Evolutionary conservation across 495 filamentous ascomycete genomes (phyloP).

Genomic region (Tuber aestivum): DNA sequence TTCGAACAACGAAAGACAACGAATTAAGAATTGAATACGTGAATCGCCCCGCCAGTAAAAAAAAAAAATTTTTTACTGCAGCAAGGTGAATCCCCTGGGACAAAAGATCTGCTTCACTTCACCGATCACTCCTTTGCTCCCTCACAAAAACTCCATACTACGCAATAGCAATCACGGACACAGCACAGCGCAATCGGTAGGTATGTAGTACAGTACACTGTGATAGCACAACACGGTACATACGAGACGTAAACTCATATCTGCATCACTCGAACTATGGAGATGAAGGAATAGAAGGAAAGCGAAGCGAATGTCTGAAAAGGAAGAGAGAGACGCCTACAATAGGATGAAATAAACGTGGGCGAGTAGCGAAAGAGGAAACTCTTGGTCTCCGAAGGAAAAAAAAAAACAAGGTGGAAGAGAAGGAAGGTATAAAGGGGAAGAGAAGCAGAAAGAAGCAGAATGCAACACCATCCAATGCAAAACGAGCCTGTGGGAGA

Average conservation of each 20-base stretch:
- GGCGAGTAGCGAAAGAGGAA: not conserved
- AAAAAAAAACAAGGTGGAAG: not conserved
- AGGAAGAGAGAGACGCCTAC: not conserved
- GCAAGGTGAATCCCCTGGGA: not conserved
- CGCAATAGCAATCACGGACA: not conserved
- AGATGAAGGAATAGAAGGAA: not conserved
- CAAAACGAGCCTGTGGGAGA: not conserved
- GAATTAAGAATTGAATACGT: not conserved
- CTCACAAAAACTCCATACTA: not conserved
- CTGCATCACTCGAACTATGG: not conserved
- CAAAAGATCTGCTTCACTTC: not conserved
- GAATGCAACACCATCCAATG: not conserved
- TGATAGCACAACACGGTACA: not conserved
- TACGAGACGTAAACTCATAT: slow-evolving; percentile 3
- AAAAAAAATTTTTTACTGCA: too few relatives aligned
- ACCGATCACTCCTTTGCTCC: not conserved
- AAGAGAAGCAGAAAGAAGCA: not conserved
- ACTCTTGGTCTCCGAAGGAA: not conserved
- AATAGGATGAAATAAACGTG: not conserved
- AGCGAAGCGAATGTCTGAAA: not conserved
- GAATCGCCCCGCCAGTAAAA: not conserved
- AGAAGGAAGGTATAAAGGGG: not conserved
- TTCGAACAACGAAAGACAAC: not conserved
- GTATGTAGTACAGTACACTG: not conserved
- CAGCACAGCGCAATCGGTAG: not conserved